A percentile compares a stretch with the other conserved stretches of the same genome.
phyloP scores from a whole-genome alignment of 371 early-diverging fungal genomes.

The Mucor circinelloides region DNA sequence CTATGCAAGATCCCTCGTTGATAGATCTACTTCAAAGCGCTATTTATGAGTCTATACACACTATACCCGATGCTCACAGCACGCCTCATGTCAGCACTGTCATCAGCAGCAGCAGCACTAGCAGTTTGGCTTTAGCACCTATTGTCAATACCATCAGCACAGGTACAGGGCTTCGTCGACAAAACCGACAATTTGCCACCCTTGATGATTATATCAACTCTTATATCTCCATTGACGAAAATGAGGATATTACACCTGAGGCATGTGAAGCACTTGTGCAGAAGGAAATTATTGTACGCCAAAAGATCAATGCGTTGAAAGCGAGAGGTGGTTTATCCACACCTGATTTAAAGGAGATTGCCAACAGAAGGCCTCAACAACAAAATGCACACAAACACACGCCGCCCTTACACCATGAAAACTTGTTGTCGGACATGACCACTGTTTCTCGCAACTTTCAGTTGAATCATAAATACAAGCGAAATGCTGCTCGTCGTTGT shows the following conservation, averaged over 20 bases:
- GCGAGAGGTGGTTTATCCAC: constrained; percentile 50
- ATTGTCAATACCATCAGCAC: constrained; percentile 21
- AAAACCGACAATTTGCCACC: constrained; percentile 35
- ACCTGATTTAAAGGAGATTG: constrained; percentile 26
- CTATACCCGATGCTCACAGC: constrained; percentile 14
- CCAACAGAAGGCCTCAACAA: constrained; percentile 39
- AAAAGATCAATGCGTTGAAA: constrained; percentile 44
- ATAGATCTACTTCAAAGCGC: constrained; percentile 44
- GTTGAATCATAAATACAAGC: constrained; percentile 44
- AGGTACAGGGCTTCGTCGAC: constrained; percentile 37
- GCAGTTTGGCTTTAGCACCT: not conserved
- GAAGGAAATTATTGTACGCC: constrained; percentile 43
- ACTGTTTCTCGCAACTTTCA: constrained; percentile 45
- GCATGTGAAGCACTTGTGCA: constrained; percentile 45
- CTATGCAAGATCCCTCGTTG: constrained; percentile 26
- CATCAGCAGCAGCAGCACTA: constrained; percentile 14
- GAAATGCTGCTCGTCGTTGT: constrained; percentile 55
- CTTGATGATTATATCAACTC: constrained; percentile 59
- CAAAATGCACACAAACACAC: constrained; percentile 24
- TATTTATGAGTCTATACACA: constrained; percentile 19
- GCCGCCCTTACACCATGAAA: constrained; percentile 13
- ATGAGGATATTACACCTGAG: constrained; percentile 57
- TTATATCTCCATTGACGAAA: constrained; percentile 56
- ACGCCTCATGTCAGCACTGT: not conserved
- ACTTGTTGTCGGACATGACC: not conserved